Conservation (phyloP, 495 filamentous ascomycete genomes). For the Venustampulla echinocandica region DNA sequence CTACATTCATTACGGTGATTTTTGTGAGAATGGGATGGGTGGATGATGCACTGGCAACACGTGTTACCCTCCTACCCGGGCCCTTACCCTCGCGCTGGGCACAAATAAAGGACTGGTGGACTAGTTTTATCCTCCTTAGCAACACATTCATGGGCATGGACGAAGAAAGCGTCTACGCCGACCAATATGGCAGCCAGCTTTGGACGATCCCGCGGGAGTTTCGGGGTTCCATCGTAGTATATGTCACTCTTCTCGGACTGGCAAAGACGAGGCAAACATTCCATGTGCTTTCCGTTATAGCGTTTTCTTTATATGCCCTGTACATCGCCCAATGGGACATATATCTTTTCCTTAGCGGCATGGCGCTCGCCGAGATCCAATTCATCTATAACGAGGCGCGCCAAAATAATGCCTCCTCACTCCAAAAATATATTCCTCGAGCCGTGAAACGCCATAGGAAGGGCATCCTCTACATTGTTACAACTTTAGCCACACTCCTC, state of each 20-base stretch:
- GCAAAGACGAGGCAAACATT: constrained; percentile 27
- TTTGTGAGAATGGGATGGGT: constrained; percentile 30
- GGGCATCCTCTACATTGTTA: not conserved
- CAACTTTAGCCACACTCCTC: not conserved
- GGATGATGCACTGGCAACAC: not conserved
- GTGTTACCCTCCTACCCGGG: no score
- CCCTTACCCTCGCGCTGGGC: not conserved
- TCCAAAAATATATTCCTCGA: not conserved
- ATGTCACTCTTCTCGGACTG: constrained; percentile 31
- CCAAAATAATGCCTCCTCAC: constrained; percentile 11
- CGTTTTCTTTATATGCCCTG: constrained; percentile 28
- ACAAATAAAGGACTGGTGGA: not conserved
- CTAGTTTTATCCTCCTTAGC: not conserved
- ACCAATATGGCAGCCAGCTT: not conserved
- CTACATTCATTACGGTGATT: constrained; percentile 48
- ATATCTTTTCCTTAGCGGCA: constrained; percentile 37
- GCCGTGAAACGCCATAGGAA: not conserved
- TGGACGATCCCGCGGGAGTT: constrained; percentile 47
- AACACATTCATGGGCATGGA: not conserved
- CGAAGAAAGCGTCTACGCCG: not conserved
- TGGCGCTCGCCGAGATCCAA: constrained; percentile 35
- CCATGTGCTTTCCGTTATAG: constrained; percentile 26
- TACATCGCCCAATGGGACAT: constrained; percentile 35
- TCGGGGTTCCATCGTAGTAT: constrained; percentile 38
- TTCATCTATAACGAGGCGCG: constrained; percentile 25